Evolutionary conservation across 2,329 filamentous ascomycete genomes (phyloP), one percentile per base, ranked within the genome.

Genomic region (Claviceps africana): DNA sequence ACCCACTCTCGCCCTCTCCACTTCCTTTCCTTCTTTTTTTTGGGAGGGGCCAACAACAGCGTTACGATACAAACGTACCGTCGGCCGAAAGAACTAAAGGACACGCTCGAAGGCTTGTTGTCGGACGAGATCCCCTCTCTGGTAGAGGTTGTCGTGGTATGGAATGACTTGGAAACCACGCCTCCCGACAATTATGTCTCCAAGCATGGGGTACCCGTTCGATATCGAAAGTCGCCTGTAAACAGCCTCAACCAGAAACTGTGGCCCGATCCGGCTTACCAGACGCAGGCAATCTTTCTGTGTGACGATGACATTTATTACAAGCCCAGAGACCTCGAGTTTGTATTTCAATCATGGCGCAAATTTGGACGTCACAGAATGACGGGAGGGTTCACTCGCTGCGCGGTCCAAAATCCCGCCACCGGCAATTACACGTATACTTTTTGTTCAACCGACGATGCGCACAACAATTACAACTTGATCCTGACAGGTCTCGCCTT

Each of bases 281-380:
- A 62, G 46, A 70, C 67, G 19, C 61, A 70, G 49, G 68, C 67
- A 13, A 62, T 70, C n/a, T 64, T 70, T 22, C 61, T 70, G 10
- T 65, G 64, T 19, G 68, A 70, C 43, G 68, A 70, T 53, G 68
- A 70, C 52, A 65, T 70, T 19, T 69, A 65, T 56, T 70, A 67
- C 57, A 58, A 62, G 30, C 67, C 67, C 21, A 52, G 56, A 3
- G 68, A 70, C 46, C 62, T 70, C 17, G 67, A 70, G 13, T 70
- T 68, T n/a, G 65, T 63, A 22, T 70, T 70, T 51, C 67, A 70
- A 49, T 59, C 62, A 15, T 70, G 68, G 68, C 67, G 68, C 55
- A 62, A 66, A 52, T 67, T 67, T 43, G 68, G 67, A 37, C 62
- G 57, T 30, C 54, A 65, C 48, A 58, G 67, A 19, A 56, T 70